phyloP scores from a whole-genome alignment of 768 basidiomycete genomes.

The Boletus fagicola region DNA sequence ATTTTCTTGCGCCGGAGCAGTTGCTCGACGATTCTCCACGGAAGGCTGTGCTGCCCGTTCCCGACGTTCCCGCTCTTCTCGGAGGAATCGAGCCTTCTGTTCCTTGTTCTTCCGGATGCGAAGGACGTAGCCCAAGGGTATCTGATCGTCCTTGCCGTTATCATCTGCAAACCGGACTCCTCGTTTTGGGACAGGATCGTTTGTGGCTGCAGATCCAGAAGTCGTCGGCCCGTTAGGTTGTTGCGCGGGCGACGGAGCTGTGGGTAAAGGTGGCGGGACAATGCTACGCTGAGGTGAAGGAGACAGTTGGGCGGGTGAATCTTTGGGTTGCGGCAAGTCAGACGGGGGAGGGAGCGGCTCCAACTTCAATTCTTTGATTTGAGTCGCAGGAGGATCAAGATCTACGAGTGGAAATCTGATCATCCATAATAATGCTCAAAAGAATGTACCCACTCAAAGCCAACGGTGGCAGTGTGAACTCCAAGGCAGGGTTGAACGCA shows the following conservation, averaged over 20 bases:
- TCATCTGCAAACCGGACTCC: constrained; percentile 67
- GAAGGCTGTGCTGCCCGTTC: constrained; percentile 34
- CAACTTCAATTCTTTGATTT: background rate
- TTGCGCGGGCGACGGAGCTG: background rate
- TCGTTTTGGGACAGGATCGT: constrained; percentile 34
- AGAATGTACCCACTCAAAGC: constrained; percentile 18
- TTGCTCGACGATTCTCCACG: constrained; percentile 34
- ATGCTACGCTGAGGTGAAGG: constrained; percentile 1
- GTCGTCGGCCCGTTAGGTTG: background rate
- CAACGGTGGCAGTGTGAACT: constrained; percentile 17
- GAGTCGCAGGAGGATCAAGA: constrained; percentile 22
- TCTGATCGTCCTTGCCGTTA: constrained; percentile 59
- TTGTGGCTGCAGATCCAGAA: constrained; percentile 12
- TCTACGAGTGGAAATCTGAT: constrained; percentile 20
- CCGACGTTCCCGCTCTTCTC: constrained; percentile 55
- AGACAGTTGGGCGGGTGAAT: background rate
- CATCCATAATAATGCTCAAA: background rate
- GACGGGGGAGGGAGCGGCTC: constrained; percentile 4
- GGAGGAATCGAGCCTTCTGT: constrained; percentile 67
- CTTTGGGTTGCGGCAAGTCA: constrained; percentile 3
- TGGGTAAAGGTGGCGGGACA: background rate
- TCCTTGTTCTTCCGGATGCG: constrained; percentile 71
- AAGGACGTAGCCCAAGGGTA: constrained; percentile 69
- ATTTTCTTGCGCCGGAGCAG: constrained; percentile 6
- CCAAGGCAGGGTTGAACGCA: constrained; percentile 18